Evolutionary conservation across 2,329 filamentous ascomycete species (phyloP), one percentile per base, ranked within the genome.

Genomic region (Cladosporium sp.): DNA sequence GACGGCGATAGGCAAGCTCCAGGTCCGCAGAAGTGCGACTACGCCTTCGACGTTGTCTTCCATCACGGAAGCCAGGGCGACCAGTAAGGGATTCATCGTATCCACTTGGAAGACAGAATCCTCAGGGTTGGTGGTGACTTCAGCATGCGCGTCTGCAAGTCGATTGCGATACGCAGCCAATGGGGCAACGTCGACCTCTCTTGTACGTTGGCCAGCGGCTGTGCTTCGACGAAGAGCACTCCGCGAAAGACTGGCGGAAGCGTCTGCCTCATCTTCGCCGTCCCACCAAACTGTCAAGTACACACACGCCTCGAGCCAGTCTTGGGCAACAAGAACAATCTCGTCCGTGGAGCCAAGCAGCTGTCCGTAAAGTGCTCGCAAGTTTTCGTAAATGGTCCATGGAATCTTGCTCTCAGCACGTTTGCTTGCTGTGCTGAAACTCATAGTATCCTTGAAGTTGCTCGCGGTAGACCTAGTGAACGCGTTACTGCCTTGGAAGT

Each of bases 281-380:
- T 96, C 90, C 93, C 93, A 97, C 94, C 94, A 98, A 6, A 91
- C 89, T 35, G 93, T 89, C 59, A 98, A 81, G 1, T 89, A 91
- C 67, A 97, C 80, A 0, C 89, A 91, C 0, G 92, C 93, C 80
- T 98, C 94, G 61, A 94, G 88, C 94, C 94, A 98, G 77, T 97
- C 93, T 73, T 94, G 89, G 0, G 93, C 87, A 53, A 88, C 87
- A 56, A 88, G 86, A 67, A 96, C 81, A 62, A 97, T 91, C 23
- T 92, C 88, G 40, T 89, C 86, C 11, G 88, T 84, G 69, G 90
- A 87, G 40, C 94, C 93, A 5, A 95, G 84, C 1, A 96, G 80
- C 67, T 96, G 89, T 37, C 89, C 89, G 75, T 97, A 97, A 6
- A 97, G 80, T 14, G 88, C 88, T 70, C 90, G 87, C 62, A 98